Evolutionary conservation across 805 yeast species (phyloP), one percentile per base, ranked within the genome.

Genomic region (Suhomyces kilbournensis): DNA sequence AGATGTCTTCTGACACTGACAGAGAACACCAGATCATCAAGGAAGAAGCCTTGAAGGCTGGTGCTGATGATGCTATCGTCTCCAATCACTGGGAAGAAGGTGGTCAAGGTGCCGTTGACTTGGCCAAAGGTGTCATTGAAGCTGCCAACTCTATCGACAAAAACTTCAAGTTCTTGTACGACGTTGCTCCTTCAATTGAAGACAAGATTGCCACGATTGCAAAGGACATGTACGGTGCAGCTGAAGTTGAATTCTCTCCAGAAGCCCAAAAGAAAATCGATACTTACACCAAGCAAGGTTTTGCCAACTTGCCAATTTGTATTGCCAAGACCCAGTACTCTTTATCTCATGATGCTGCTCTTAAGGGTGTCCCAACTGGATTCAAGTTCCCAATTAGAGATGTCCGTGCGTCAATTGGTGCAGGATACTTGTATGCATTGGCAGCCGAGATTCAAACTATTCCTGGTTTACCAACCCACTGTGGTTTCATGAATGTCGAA

Each of bases 251-350:
- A 71, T 83, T 91, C 54, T 79, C 86, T 44, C 93, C 90, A 26
- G 81, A 84, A 58, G 98, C 98, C 42, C 81, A 82, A 60, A 76
- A 81, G 64, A 91, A 91, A 74, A 85, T 93, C 59, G 90, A 85
- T 56, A 80, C 84, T 52, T 92, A 90, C 75, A 85, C 90, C 34
- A 71, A 78, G 48, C 97, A 91, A 76, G 97, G 97, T 2, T 93
- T 87, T 70, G 91, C 86, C 57, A 83, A 90, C 66, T 77, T 93
- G 67, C 99, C 98, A 53, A 86, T 93, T 61, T 93, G 99, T 75
- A 88, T 93, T 65, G 99, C 99, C 53, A 93, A 93, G 79, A 93
- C 99, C 2, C 99, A 93, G 72, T 93, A 93, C 78, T 90, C 97
- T 0, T 78, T 93, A 60, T 91, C 97, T 2, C 97, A 92, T 67